Evolutionary conservation across 1,139 yeast genomes (phyloP), one percentile per base, ranked within the genome.

Genomic region (Sugiyamaella neomexicana): DNA sequence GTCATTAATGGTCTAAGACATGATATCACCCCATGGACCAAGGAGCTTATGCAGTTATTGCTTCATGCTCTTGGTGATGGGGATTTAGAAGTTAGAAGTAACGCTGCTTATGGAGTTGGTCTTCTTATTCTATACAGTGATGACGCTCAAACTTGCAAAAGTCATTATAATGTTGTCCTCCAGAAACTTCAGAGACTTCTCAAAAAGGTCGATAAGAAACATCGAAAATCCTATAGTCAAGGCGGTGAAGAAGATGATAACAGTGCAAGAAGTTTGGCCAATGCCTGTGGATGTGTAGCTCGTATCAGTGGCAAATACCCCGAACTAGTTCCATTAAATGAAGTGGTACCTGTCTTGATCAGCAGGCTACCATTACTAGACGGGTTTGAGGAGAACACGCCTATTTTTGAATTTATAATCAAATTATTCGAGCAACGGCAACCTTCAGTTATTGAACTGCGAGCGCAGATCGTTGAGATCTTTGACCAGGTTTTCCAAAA

Each of bases 261-360:
- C 58, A 81, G 89, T 62, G 84, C 86, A 72, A 81, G 97, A 73
- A 83, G 96, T 12, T 82, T 83, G 64, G 96, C 98, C 59, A 93
- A 93, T 71, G 96, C 97, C 6, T 87, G 95, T 72, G 99, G 99
- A 46, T 93, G 99, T 80, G 96, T 91, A 58, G 90, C 96, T 34
- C 85, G 99, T 74, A 80, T 93, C 89, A 80, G 89, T 17, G 76
- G 88, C 70, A 85, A 86, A 69, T 81, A 87, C 69, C 83, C 82
- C 65, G 75, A 75, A 53, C 80, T 85, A 46, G 84, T 93, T 61
- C 98, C 98, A 58, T 74, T 90, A 65, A 82, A 80, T 59, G 95
- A 85, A 62, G 87, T 93, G 36, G 71, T 93, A 53, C 89, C 90
- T 44, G 87, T 86, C 40, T 77, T 95, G 65, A 76, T 91, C 60